Evolutionary conservation across 2,329 filamentous ascomycete species (phyloP), one percentile per base, ranked within the genome.

Genomic region (Talaromyces marneffei): DNA sequence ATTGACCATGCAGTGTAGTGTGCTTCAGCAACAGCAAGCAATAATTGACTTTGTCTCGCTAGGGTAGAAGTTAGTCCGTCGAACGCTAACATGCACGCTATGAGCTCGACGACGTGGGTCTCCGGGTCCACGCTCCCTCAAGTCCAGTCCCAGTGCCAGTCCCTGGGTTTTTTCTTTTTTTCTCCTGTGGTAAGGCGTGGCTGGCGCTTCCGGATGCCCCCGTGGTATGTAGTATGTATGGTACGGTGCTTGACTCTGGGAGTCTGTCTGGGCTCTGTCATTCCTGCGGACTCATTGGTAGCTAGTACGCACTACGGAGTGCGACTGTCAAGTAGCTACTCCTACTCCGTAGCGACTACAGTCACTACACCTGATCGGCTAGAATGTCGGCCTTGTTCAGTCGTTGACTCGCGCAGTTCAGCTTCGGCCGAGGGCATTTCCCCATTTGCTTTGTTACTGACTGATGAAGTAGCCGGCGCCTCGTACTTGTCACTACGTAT

Each of bases 111-210:
- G 48, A 14, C 29, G 48, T 52, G 48, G 48, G 48, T 52, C 48
- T n/a, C 18, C 18, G 48, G 46, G 48, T 52, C 48, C 48, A 52
- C 48, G 29, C 48, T 52, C 27, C 27, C 27, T 52, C 46, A 50
- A 50, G 46, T 50, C 46, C 46, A 50, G 46, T 50, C 25, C 46
- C 46, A 52, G 48, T 52, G n/a, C 48, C 48, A 52, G n/a, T 52
- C 48, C 29, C 27, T 52, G 48, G 48, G 48, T 16, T 52, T 52
- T 52, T 35, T 12, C 23, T 25, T 46, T 33, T 29, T 29, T 14
- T n/a, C 44, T 52, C 29, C 29, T 23, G n/a, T 52, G 48, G 48
- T 33, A 52, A 52, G 48, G 48, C 48, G 27, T 52, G 48, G 48
- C 29, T 52, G 48, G 48, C 48, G 48, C n/a, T 48, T 48, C 44